Base-by-base conservation (phyloP, 129 eudicot species). In the Escallonia herrerae region DNA sequence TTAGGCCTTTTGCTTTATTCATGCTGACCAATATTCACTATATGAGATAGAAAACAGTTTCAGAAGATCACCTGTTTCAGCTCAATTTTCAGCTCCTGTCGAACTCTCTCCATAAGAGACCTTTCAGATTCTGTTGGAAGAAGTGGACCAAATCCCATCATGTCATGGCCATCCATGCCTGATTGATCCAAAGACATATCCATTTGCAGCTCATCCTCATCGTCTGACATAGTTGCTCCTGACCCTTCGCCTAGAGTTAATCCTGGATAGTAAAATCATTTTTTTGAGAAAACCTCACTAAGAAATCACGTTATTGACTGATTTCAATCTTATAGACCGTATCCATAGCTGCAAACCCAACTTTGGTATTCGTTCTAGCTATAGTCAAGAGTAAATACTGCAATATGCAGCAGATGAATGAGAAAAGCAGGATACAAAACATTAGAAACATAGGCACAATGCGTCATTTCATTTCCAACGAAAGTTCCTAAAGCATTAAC, bases 91-190 rank as follows among this genome's bases (percentile, higher is more conserved):
- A 93, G 81, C 74, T 93, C 98, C 70, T 88, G 98, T 42, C 98
- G 80, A 22, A 93, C 98, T 69, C 98, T 60, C 46, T 93, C 98
- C 96, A 93, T 93, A 12, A 93, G 81, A 57, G 96, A 76, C 67
- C 98, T 86, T 78, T 93, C 98, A 0, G 96, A 88, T 72, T 93
- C 98, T 1, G 98, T 93, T 2, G 98, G 98, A 76, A 93, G 95
- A 60, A 84, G 80, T 3, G 95, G 88, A 15, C 98, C 98, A 52
- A 93, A 81, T n/a, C 98, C 98, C 95, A 82, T 85, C 80, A 91
- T 72, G 75, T 85, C 96, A 60, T 87, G 78, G 8, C 77, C 67
- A 7, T 87, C 88, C 39, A 59, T 76, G 14, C 81, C 85, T 0
- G 84, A 75, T 72, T 83, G 91, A 58, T 93, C 98, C 56, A 89